phyloP scores from a whole-genome alignment of 1,139 yeast species.

The Blastobotrys illinoisensis region DNA sequence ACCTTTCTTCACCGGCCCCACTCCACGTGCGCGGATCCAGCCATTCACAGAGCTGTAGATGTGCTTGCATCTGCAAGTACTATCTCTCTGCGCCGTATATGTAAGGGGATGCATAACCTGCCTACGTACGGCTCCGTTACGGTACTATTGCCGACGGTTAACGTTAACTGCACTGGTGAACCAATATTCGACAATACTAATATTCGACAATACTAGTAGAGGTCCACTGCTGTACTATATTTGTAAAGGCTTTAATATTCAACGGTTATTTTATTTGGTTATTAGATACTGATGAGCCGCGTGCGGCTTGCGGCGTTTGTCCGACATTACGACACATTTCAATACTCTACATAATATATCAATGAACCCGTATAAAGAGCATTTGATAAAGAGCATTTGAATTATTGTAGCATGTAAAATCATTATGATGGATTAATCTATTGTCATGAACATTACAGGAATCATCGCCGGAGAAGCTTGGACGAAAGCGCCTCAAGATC shows the following conservation, averaged over 20 bases:
- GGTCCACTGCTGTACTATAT: too few species aligned
- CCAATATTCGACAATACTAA: too few species aligned
- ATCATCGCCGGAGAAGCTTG: slow-evolving; percentile 38
- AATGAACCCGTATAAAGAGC: background rate
- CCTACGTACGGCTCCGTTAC: too few species aligned
- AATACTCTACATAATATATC: too few species aligned
- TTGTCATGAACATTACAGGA: background rate
- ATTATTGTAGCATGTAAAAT: background rate
- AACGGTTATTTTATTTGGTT: too few species aligned
- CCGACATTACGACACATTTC: too few species aligned
- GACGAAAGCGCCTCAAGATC: slow-evolving; percentile 90
- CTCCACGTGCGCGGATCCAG: background rate
- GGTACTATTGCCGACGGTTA: background rate
- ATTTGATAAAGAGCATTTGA: background rate
- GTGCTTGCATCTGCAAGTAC: background rate
- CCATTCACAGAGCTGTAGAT: background rate
- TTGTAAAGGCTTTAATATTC: too few species aligned
- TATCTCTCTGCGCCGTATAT: background rate
- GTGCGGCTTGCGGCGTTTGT: background rate
- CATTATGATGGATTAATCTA: background rate
- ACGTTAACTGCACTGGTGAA: too few species aligned
- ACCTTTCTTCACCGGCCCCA: background rate
- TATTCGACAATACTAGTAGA: too few species aligned
- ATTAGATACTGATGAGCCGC: too few species aligned
- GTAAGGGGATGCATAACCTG: too few species aligned